phyloP scores from a whole-genome alignment of 805 yeast species.

The Priceomyces fermenticarens region DNA sequence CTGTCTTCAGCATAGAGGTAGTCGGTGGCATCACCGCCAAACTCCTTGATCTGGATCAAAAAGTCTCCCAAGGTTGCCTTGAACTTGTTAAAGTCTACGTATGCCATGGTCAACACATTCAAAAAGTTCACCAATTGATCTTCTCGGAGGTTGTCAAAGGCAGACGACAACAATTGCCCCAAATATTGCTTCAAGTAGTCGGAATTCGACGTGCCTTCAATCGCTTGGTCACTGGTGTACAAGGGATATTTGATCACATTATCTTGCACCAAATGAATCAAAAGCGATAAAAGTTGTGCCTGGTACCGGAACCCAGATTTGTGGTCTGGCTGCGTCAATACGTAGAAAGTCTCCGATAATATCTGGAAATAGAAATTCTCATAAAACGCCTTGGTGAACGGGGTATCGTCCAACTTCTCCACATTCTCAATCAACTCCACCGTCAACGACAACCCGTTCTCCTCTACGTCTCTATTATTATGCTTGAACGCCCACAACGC shows the following conservation, averaged over 20 bases:
- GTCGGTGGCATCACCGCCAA: constrained; percentile 94
- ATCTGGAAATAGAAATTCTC: constrained; percentile 85
- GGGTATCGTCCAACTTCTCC: constrained; percentile 65
- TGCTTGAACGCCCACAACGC: constrained; percentile 98
- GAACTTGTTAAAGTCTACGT: constrained; percentile 72
- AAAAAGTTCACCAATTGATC: constrained; percentile 83
- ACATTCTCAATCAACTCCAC: constrained; percentile 83
- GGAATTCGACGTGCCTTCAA: constrained; percentile 80
- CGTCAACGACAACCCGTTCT: constrained; percentile 80
- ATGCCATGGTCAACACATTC: constrained; percentile 68
- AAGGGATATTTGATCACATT: constrained; percentile 73
- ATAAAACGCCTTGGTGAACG: constrained; percentile 82
- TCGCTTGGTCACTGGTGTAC: constrained; percentile 76
- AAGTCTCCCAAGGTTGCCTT: constrained; percentile 88
- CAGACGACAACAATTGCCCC: constrained; percentile 75
- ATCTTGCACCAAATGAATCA: constrained; percentile 79
- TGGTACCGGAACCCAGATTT: constrained; percentile 93
- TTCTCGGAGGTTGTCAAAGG: constrained; percentile 87
- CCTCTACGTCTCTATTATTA: constrained; percentile 95
- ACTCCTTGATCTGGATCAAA: constrained; percentile 91
- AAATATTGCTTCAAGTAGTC: constrained; percentile 76
- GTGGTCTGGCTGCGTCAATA: constrained; percentile 94
- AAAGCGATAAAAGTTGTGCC: constrained; percentile 75
- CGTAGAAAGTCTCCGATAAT: constrained; percentile 87
- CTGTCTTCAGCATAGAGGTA: constrained; percentile 92